Evolutionary conservation across 108 stramenopile species (phyloP), one percentile per base, ranked within the genome.

Genomic region (Cylindrotheca fusiformis): DNA sequence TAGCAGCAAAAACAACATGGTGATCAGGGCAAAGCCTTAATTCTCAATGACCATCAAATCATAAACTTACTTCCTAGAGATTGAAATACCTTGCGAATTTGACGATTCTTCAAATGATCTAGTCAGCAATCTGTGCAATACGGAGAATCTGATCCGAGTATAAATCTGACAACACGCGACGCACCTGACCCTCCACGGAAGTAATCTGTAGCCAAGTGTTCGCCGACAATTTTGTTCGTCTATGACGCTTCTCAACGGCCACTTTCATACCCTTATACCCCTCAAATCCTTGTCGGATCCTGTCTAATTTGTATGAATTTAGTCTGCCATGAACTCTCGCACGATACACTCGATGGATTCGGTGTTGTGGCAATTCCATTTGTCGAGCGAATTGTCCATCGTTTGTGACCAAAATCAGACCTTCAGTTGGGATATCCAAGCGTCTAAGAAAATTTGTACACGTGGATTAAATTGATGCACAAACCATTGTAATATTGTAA

Each of bases 371-470:
- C 36, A 88, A 61, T 68, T 92, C 90, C 74, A 92, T 69, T 45
- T 80, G 67, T 47, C 87, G 62, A 8, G 85, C 83, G 49, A 86
- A 92, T 5, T 67, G 57, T 22, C 87, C 87, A 61, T 86, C 78
- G 64, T 89, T 89, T 26, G 91, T 89, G 18, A 93, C 63, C 20
- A 93, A 61, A 47, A 88, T 79, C 12, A 93, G 65, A 22, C 91
- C 91, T 71, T 89, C 87, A 10, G 91, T 87, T 52, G 76, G 77
- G 72, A 89, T 87, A 59, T 93, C 91, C 14, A 93, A 59, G 48
- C 87, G 62, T 24, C 91, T 87, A 48, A 93, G 77, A 24, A 86
- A 80, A n/a, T 87, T 93, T 12, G 89, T n/a, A n/a, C n/a, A n/a
- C n/a, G n/a, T n/a, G n/a, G n/a, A n/a, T n/a, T n/a, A n/a, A n/a